phyloP scores from a whole-genome alignment of 257 asterid species.

The Mitragyna speciosa region DNA sequence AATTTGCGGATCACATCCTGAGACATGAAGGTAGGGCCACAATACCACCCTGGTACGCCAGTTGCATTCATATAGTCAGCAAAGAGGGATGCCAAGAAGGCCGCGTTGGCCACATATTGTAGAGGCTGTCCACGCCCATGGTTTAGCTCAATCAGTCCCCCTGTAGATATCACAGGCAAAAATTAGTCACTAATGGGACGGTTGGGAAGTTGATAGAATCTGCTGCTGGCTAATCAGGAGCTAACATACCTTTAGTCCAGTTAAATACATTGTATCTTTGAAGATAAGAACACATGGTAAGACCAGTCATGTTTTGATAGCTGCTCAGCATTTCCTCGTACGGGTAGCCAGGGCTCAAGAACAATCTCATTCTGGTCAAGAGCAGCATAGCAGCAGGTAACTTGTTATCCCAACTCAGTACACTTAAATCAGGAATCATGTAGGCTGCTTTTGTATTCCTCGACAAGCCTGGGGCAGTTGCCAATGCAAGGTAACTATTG shows the following conservation, averaged over 20 bases:
- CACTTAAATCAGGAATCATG: slow-evolving; percentile 60
- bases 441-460: slow-evolving; percentile 37
- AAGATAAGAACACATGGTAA: slow-evolving; percentile 84
- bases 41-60: slow-evolving; percentile 72
- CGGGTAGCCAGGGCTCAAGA: slow-evolving; percentile 82
- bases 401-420: slow-evolving; percentile 85
- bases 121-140: slow-evolving; percentile 58
- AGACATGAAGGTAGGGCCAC: slow-evolving; percentile 52
- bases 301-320: slow-evolving; percentile 65
- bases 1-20: slow-evolving; percentile 47
- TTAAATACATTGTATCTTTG: slow-evolving; percentile 59
- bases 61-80: slow-evolving; percentile 73
- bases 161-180: slow-evolving; percentile 26
- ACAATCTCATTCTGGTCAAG: slow-evolving; percentile 60
- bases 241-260: slow-evolving; percentile 58
- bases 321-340: slow-evolving; percentile 71
- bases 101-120: slow-evolving; percentile 83
- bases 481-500: slow-evolving; percentile 43
- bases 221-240: background rate
- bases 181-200: background rate
- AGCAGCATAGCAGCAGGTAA: slow-evolving; percentile 84
- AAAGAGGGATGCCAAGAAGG: slow-evolving; percentile 76
- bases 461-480: slow-evolving; percentile 49
- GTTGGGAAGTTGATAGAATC: background rate
- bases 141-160: slow-evolving; percentile 68